Evolutionary conservation across 2,329 filamentous ascomycete species (phyloP), one percentile per base, ranked within the genome.

Genomic region (Zalaria obscura): DNA sequence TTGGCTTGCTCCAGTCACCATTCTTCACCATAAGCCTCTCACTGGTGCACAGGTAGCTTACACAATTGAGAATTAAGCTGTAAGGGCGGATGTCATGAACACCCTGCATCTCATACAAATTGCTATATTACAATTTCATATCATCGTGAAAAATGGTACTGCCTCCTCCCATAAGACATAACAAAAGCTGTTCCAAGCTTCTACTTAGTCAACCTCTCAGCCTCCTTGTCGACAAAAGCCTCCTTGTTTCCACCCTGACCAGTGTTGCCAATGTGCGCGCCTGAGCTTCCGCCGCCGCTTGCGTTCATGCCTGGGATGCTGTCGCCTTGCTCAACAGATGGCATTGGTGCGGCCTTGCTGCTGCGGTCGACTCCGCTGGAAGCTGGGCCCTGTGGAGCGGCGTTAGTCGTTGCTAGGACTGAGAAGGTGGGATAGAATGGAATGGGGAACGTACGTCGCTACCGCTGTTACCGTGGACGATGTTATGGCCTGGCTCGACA

Each of bases 241-340:
- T 68, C 69, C 88, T 95, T 95, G 4, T 72, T 78, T 87, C 89
- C 95, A 57, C 84, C 75, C 45, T 76, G 72, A 44, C 70, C 64
- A 3, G 82, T 84, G 27, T 76, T 72, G 62, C 88, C 95, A 48
- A 96, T 91, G 18, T 74, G 70, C 43, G 93, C 71, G 8, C 77
- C 78, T 5, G 40, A 44, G 27, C 46, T 49, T 10, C 58, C 57
- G 40, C 56, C 59, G 28, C 58, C 59, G 9, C 54, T 57, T 8
- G 55, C 58, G 44, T 51, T 52, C 54, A 61, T 47, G 42, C 57
- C 59, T 39, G 56, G 52, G 36, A 61, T 36, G 4, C 54, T 56
- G 42, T 55, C 55, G 44, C 61, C 62, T 45, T 62, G 61, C 48
- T 64, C 61, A 28, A 47, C 40, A 35, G 59, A 55, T 34, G 62